Evolutionary conservation across 2,329 filamentous ascomycete species (phyloP).

Genomic region (Emmonsia crescens): DNA sequence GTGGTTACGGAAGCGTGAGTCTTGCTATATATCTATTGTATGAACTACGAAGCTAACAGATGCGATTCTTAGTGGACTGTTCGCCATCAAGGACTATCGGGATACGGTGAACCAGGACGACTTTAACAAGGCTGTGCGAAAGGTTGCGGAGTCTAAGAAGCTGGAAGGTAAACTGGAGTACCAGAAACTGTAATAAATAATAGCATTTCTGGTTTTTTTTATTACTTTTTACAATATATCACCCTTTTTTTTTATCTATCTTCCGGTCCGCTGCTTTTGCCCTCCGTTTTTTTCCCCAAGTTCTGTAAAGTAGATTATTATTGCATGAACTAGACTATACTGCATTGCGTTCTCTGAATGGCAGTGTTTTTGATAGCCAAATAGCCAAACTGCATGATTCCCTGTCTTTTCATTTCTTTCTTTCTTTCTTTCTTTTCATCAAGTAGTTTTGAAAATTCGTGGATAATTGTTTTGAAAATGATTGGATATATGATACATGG

Average conservation of each 20-base stretch:
- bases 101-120: slow-evolving; percentile 96
- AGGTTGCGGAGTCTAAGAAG: slow-evolving; percentile 96
- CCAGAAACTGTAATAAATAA: slow-evolving; percentile 68
- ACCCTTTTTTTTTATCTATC: neutral
- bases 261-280: neutral
- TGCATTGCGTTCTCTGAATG: neutral
- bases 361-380: neutral
- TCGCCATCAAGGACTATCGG: slow-evolving; percentile 96
- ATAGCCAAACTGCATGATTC: neutral
- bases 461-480: too few species aligned
- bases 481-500: too few species aligned
- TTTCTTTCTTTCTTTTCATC: too few species aligned
- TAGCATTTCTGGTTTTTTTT: neutral
- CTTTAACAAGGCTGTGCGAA: slow-evolving; percentile 97
- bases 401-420: too few species aligned
- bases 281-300: neutral
- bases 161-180: slow-evolving; percentile 97
- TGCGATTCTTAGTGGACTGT: slow-evolving; percentile 58
- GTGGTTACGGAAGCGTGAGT: slow-evolving; percentile 97
- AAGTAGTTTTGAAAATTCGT: too few species aligned
- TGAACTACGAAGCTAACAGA: neutral
- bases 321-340: neutral
- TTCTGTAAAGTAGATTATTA: neutral
- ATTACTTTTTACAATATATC: neutral
- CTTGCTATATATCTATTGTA: neutral